Evolutionary conservation across 176 grass and related monocot species (phyloP).

Genomic region (Oryza nivara): DNA sequence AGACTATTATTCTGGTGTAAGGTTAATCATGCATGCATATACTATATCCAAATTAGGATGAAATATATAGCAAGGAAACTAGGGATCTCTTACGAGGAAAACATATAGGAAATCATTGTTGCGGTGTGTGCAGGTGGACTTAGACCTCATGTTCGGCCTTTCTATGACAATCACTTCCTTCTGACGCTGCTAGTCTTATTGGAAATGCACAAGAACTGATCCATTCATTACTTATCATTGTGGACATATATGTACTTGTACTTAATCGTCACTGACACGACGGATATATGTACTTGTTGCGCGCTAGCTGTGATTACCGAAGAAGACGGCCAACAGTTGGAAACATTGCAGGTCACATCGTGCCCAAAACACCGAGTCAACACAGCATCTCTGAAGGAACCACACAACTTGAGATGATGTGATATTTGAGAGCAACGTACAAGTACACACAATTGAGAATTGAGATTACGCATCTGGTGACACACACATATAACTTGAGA

Average conservation of each 20-base stretch:
- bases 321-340: neutral
- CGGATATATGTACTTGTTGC: neutral
- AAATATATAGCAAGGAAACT: neutral
- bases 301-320: neutral
- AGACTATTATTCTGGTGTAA: neutral
- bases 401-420: neutral
- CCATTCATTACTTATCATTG: neutral
- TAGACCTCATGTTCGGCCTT: neutral
- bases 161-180: neutral
- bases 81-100: neutral
- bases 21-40: neutral
- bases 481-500: neutral
- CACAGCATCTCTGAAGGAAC: neutral
- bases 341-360: conserved; percentile 3
- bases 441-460: neutral
- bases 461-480: neutral
- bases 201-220: neutral
- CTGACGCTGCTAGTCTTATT: neutral
- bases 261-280: neutral
- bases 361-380: neutral
- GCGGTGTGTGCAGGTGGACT: neutral
- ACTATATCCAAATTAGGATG: neutral
- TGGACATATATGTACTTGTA: neutral
- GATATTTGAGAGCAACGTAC: neutral
- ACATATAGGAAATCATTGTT: neutral